Evolutionary conservation across 768 basidiomycete species (phyloP).

Genomic region (Boletus vermiculosoides): DNA sequence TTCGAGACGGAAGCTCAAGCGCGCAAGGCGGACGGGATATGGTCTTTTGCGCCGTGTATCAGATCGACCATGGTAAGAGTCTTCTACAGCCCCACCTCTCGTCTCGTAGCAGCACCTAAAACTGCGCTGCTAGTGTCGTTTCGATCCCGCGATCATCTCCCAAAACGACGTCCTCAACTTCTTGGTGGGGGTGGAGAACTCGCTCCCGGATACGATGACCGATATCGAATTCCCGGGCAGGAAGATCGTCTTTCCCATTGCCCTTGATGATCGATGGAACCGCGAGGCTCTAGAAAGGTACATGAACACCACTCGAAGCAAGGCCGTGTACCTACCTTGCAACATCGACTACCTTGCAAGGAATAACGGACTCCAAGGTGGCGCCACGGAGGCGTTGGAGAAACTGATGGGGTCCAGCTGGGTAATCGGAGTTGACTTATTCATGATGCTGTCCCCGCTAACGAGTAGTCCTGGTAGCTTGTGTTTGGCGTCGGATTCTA

Average conservation of each 20-base stretch:
- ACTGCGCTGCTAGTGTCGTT: slow-evolving; percentile 43
- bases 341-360: slow-evolving; percentile 65
- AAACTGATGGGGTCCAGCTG: slow-evolving; percentile 50
- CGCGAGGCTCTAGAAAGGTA: slow-evolving; percentile 56
- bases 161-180: slow-evolving; percentile 44
- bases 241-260: slow-evolving; percentile 58
- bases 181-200: slow-evolving; percentile 39
- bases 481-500: slow-evolving; percentile 66
- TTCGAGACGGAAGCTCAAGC: slow-evolving; percentile 43
- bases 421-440: slow-evolving; percentile 32
- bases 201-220: slow-evolving; percentile 40
- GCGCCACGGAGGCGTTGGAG: slow-evolving; percentile 42
- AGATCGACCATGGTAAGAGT: slow-evolving; percentile 54
- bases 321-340: slow-evolving; percentile 65
- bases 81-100: not conserved
- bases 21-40: slow-evolving; percentile 36
- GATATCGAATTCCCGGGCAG: slow-evolving; percentile 50
- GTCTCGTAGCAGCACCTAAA: not conserved
- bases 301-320: slow-evolving; percentile 51
- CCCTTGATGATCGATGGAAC: slow-evolving; percentile 58
- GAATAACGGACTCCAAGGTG: slow-evolving; percentile 55
- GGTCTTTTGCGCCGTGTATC: slow-evolving; percentile 50
- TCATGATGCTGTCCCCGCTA: not conserved
- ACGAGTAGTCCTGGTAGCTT: slow-evolving; percentile 39
- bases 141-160: slow-evolving; percentile 41